Percentiles rank a stretch among this genome's conserved stretches.
phyloP scores from a whole-genome alignment of 2,329 filamentous ascomycete genomes.

The Colletotrichum liaoningense region DNA sequence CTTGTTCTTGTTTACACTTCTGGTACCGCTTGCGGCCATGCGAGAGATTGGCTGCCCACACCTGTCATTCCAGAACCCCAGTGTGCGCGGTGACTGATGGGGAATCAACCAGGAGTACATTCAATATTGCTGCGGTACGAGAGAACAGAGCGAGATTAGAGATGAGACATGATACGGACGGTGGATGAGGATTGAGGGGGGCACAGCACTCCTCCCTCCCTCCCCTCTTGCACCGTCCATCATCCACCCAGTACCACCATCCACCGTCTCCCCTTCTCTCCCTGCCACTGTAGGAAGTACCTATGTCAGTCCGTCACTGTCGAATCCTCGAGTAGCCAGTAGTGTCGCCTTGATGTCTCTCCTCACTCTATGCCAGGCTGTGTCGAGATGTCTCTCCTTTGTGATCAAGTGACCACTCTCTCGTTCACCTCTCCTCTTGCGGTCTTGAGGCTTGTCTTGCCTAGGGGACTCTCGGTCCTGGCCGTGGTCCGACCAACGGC shows the following conservation, averaged over 20 bases:
- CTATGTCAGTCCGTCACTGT: neutral
- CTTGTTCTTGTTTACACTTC: conserved; percentile 2
- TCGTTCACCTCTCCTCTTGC: neutral
- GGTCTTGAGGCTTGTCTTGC: neutral
- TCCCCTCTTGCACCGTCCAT: neutral
- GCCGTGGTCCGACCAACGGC: conserved; percentile 23
- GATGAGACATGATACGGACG: conserved; percentile 4
- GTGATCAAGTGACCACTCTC: conserved; percentile 26
- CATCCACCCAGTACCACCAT: too few species aligned
- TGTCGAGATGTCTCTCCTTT: conserved; percentile 29
- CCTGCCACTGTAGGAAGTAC: conserved; percentile 2
- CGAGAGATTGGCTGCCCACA: conserved; percentile 33
- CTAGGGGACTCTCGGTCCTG: conserved; percentile 19
- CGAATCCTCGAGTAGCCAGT: neutral
- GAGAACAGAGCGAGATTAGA: conserved; percentile 25
- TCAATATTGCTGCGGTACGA: conserved; percentile 24
- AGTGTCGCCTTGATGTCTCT: neutral
- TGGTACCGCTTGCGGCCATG: conserved; percentile 27
- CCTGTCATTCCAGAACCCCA: conserved; percentile 33
- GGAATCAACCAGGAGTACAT: conserved; percentile 1
- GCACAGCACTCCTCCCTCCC: conserved; percentile 7
- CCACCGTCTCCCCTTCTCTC: conserved; percentile 2
- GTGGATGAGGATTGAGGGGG: too few species aligned
- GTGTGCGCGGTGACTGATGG: conserved; percentile 18
- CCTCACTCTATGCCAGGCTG: neutral